Conservation (phyloP, 371 early-diverging fungal species). For the Coemansia sp. region DNA sequence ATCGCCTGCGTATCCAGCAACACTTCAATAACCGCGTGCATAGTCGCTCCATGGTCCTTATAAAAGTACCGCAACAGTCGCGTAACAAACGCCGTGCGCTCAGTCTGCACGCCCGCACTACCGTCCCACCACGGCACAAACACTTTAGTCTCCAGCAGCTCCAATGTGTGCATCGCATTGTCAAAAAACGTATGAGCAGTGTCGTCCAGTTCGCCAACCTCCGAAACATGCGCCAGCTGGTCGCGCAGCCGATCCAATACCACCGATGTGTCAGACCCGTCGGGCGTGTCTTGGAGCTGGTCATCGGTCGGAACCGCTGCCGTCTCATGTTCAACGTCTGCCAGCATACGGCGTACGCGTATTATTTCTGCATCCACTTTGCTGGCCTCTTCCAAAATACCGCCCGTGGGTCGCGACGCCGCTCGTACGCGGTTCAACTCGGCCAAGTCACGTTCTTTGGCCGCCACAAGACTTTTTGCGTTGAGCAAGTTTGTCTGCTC, state of each 20-base stretch:
- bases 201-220: conserved; percentile 4
- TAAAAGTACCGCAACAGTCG: conserved; percentile 46
- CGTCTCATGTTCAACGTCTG: conserved; percentile 39
- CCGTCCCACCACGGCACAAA: conserved; percentile 49
- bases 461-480: conserved; percentile 31
- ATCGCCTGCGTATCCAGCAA: conserved; percentile 43
- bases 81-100: conserved; percentile 26
- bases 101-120: conserved; percentile 18
- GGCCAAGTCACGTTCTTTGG: conserved; percentile 48
- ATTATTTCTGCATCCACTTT: conserved; percentile 44
- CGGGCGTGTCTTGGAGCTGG: conserved; percentile 40
- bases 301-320: conserved; percentile 25
- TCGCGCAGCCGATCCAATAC: conserved; percentile 37
- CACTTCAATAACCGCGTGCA: conserved; percentile 44
- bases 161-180: conserved; percentile 13
- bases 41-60: conserved; percentile 45
- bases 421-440: conserved; percentile 28
- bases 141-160: conserved; percentile 43
- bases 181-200: conserved; percentile 14
- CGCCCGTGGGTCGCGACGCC: conserved; percentile 2
- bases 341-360: conserved; percentile 27
- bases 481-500: conserved; percentile 45
- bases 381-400: conserved; percentile 32
- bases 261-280: conserved; percentile 29
- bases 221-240: conserved; percentile 8